Evolutionary conservation across 1,139 yeast species (phyloP), one percentile per base, ranked within the genome.

Genomic region (Eremothecium gossypii): DNA sequence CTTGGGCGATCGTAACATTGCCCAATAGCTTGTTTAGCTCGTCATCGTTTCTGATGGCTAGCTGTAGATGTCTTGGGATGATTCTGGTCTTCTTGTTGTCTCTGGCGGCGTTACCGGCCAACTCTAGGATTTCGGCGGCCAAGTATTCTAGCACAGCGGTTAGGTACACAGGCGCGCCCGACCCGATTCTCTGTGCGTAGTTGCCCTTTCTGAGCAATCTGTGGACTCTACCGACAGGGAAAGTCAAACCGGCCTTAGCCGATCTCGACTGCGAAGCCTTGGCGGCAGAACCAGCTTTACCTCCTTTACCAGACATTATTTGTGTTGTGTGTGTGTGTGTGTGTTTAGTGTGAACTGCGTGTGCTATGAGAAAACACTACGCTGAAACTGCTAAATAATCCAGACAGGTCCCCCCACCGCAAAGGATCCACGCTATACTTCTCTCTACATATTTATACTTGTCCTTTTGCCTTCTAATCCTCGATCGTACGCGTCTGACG

Each of bases 201-300:
- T 89, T 89, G 65, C 97, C 97, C 74, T 84, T 87, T 79, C 95
- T 85, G 64, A 89, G 75, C 63, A 87, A 79, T 76, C 96, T 82
- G 77, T 89, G 97, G 56, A 89, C 93, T 82, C 97, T 91, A 71
- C 97, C 97, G 59, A 91, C 97, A 73, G 97, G 97, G 94, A 91
- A 89, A 61, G 95, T 85, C 67, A 89, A 80, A 69, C 96, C 97
- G 67, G 97, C 97, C 76, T 86, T 89, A 52, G 96, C 82, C 58
- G 97, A 89, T 79, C 97, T 87, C 45, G 96, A 83, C 71, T 93
- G 91, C 63, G 96, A 83, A 62, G 93, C 87, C 73, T 89, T 89
- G 67, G 87, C 89, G 57, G 84, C 67, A 57, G 94, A 74, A 63
- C 95, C 93, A 67, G 96, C 95, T 74, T 87, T 87, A 64, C 89